phyloP scores from a whole-genome alignment of 148 eudicot genomes.

The Arctostaphylos glauca region DNA sequence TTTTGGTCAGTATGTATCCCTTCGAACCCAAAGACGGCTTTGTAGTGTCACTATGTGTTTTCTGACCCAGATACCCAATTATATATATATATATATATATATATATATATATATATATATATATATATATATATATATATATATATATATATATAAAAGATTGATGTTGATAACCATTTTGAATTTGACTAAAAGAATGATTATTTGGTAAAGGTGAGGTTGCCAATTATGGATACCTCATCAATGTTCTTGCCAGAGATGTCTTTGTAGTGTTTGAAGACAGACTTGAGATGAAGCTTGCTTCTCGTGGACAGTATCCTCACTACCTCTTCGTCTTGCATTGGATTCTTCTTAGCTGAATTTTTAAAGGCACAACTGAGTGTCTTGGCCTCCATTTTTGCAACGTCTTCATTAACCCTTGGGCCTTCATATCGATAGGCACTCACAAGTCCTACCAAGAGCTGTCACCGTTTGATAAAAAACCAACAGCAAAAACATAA shows the following conservation, averaged over 20 bases:
- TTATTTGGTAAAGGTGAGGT: no score
- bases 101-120: no score
- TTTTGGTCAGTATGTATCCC: no score
- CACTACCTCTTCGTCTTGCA: constrained; percentile 59
- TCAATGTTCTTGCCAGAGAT: constrained; percentile 38
- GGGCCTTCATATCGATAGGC: constrained; percentile 57
- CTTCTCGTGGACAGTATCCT: constrained; percentile 75
- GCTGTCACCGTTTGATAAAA: constrained; percentile 32
- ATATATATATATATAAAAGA: no score
- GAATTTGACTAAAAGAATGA: no score
- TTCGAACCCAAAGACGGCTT: no score
- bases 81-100: no score
- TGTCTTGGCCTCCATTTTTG: constrained; percentile 66
- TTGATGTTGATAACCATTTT: no score
- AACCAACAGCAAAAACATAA: no score
- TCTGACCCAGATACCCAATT: no score
- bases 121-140: no score
- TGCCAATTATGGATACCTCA: constrained; percentile 33
- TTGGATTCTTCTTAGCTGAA: constrained; percentile 23
- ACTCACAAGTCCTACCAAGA: constrained; percentile 71
- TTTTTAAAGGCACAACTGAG: constrained; percentile 38
- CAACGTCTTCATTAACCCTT: constrained; percentile 46
- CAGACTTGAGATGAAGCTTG: constrained; percentile 57
- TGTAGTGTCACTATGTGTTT: no score
- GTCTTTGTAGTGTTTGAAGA: constrained; percentile 63